Evolutionary conservation across 2,329 filamentous ascomycete genomes (phyloP), one percentile per base, ranked within the genome.

Genomic region (Scedosporium dehoogii): DNA sequence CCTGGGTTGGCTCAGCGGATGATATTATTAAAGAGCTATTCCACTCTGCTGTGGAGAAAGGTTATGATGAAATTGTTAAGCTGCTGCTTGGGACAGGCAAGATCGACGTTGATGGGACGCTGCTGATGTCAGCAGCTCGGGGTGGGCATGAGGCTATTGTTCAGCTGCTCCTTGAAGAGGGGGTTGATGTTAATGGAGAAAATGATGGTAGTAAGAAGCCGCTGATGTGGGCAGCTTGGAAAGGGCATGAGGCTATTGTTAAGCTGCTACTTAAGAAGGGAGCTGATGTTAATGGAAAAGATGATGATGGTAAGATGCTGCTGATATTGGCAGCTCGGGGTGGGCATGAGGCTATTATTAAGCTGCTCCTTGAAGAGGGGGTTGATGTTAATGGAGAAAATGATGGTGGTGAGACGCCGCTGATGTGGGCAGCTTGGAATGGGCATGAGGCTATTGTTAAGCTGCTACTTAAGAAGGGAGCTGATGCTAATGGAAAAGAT

Each of bases 181-280:
- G 57, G 14, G 55, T 51, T 42, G 51, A 62, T 44, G 38, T 41
- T 10, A 21, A 64, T 38, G 51, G 27, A 4, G 10, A 16, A 12
- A 7, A 59, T n/a, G n/a, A 18, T 7, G 2, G 4, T n/a, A 33
- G 23, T 38, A 2, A 18, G 38, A 59, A 57, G 48, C 25, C 60
- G 25, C 46, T 64, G 12, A 10, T n/a, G 3, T 56, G 18, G 23
- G 62, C 62, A 16, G 14, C 48, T 18, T 12, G 4, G 7, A 16
- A 10, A 1, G 62, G 62, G 3, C 48, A 63, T 25, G 48, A 60
- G 3, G 48, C 12, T 29, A 18, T 61, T 21, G 48, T 58, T 21
- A 61, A 58, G 51, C 58, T 63, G 29, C 62, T 63, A 12, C 48
- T 60, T 25, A 23, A 59, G 6, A n/a, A 14, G 10, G 38, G 57